Percentiles rank a stretch among this genome's conserved stretches.
Conservation (phyloP, 805 yeast species). For the Yamadazyma olivae region DNA sequence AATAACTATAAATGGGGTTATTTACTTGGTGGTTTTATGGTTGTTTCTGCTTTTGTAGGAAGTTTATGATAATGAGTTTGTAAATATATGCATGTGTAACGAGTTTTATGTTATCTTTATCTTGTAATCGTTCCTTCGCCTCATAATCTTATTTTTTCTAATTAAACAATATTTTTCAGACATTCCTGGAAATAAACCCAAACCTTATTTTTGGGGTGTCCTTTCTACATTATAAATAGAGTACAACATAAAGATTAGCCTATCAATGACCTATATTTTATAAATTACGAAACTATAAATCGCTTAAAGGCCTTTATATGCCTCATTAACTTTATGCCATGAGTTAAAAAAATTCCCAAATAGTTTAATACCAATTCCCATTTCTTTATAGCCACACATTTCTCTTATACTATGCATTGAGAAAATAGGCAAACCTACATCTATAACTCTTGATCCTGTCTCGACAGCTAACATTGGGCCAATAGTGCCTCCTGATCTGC, state of each 20-base stretch:
- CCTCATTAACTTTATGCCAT: constrained; percentile 5
- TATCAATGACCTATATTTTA: background rate
- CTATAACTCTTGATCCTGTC: constrained; percentile 36
- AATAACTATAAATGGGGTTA: constrained; percentile 3
- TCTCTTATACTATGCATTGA: constrained; percentile 43
- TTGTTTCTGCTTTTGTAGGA: constrained; percentile 8
- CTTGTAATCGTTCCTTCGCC: background rate
- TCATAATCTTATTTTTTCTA: background rate
- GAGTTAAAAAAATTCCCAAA: constrained; percentile 26
- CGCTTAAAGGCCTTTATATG: constrained; percentile 6
- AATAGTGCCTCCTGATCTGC: constrained; percentile 41
- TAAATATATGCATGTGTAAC: background rate
- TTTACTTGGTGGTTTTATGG: constrained; percentile 6
- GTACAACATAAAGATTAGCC: too few species aligned
- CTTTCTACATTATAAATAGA: too few species aligned
- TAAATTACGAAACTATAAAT: too few species aligned
- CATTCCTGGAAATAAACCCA: too few species aligned
- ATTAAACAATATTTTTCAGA: too few species aligned
- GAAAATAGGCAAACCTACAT: constrained; percentile 41
- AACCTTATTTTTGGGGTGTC: too few species aligned
- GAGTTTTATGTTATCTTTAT: background rate
- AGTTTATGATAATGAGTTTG: constrained; percentile 5
- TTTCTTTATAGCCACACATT: constrained; percentile 36
- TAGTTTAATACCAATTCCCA: constrained; percentile 33
- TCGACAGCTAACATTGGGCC: constrained; percentile 38